Base-by-base conservation (phyloP, 805 yeast genomes). In the Debaryomyces tyrocola region DNA sequence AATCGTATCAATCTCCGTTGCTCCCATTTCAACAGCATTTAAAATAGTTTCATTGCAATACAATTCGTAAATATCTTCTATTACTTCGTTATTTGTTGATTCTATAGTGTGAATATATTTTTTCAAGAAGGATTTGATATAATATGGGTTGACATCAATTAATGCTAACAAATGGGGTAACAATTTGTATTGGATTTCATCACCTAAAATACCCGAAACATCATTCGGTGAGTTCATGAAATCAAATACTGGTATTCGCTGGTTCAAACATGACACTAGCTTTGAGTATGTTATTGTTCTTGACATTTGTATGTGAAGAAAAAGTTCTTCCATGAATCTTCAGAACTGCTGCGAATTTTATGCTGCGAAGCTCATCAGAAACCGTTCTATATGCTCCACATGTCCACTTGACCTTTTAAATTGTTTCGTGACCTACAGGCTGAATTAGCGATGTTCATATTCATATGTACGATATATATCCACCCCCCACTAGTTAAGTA, bases 81-180 rank as follows among this genome's bases (percentile, higher is more conserved):
- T 31, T 3, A 63, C 73, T 20, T 70, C 68, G 4, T 62, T 68
- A 2, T 60, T 47, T 5, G 57, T 24, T 0, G 24, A 27, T 37
- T 76, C 80, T 21, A 69, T 45, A 10, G 43, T 20, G 1, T 56
- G 60, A 33, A 83, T 68, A 15, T 80, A 63, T 15, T 55, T 59
- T 42, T 76, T 72, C 10, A 83, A 53, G 28, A 82, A 72, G 5
- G 56, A 49, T 53, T 76, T 78, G 37, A 73, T 72, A 55, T 85
- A 85, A 61, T 72, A 73, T 10, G 79, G 71, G 59, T 84, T 85
- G n/a, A 55, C 40, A 4, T 49, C 41, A 1, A 67, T 47, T 12
- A 71, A 60, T 15, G 46, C 52, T 4, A 18, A 15, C 7, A 72
- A 37, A 0, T 40, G 49, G 5, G 40, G 28, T 4, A 64, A 43